A percentile compares a stretch with the other conserved stretches of the same genome.
Evolutionary conservation across 1,139 yeast species (phyloP).

Genomic region (Pichia sp.): DNA sequence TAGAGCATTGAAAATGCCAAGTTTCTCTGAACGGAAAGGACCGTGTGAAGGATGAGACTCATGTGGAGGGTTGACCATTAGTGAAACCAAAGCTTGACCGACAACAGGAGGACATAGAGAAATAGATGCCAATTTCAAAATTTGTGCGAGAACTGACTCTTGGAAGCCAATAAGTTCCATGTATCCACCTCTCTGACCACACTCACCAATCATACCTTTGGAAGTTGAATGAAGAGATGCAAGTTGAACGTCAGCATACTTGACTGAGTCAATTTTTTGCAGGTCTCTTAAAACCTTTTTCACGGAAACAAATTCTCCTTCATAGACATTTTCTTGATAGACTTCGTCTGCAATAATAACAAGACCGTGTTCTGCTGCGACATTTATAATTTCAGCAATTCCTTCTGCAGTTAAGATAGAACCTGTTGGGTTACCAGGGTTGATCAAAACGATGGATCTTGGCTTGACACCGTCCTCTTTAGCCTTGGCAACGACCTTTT

Average conservation of each 20-base stretch:
- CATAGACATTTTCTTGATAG: conserved; percentile 85
- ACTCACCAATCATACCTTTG: conserved; percentile 95
- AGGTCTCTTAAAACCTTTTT: conserved; percentile 64
- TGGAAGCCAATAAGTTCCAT: conserved; percentile 87
- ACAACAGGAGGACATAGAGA: conserved; percentile 90
- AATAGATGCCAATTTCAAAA: conserved; percentile 83
- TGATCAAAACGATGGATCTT: conserved; percentile 83
- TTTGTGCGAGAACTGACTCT: conserved; percentile 60
- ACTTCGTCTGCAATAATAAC: conserved; percentile 97
- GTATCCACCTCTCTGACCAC: conserved; percentile 99
- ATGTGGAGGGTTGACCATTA: conserved; percentile 89
- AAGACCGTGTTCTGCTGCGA: conserved; percentile 80
- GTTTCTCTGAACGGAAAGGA: conserved; percentile 57
- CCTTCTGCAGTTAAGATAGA: conserved; percentile 63
- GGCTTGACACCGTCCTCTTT: conserved; percentile 54
- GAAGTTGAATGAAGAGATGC: conserved; percentile 95
- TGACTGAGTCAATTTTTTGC: conserved; percentile 46
- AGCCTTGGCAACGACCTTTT: conserved; percentile 50
- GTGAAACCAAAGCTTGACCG: conserved; percentile 88
- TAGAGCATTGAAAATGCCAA: conserved; percentile 57
- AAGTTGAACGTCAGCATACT: conserved; percentile 70
- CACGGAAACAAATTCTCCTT: conserved; percentile 60
- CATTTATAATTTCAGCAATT: conserved; percentile 63
- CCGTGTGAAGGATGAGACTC: conserved; percentile 74
- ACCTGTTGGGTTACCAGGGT: conserved; percentile 98